Base-by-base conservation (phyloP, 2,329 filamentous ascomycete species). In the Colletotrichum caudatum region DNA sequence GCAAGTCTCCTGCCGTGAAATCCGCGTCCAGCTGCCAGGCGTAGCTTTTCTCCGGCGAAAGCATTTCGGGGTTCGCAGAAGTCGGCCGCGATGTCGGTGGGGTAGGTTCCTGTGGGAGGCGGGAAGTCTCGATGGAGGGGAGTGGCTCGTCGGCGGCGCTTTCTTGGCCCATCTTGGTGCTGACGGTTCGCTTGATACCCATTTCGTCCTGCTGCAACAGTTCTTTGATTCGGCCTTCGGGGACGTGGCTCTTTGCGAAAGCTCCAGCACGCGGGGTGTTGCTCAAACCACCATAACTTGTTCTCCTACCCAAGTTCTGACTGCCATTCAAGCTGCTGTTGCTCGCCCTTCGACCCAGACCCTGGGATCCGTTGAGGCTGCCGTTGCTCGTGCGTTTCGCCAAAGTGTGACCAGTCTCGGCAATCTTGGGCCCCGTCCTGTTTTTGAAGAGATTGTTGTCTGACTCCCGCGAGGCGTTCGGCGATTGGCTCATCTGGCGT, bases 21-120 rank as follows among this genome's bases (percentile, higher is more conserved):
- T 90, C 88, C 6, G 85, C 84, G 44, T 90, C 88, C 8, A 88
- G 78, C 67, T 89, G 81, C 88, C 87, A 90, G 9, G 83, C 85
- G 68, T 84, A 87, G 74, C 84, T 86, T 77, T 86, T 88, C 63
- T 85, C 84, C 0, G 87, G 87, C 0, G 85, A 86, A 7, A 66
- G 64, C 60, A 74, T 66, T 60, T 72, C 57, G 64, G 64, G 44
- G 73, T 74, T 63, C 62, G 74, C 39, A 74, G 75, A 39, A 74
- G 78, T 64, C 64, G 76, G 72, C 48, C 70, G 75, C 23, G 69
- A 71, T 41, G 71, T 68, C n/a, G 74, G 69, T 23, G 73, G 72
- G 3, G 71, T 73, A 7, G 74, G 69, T 14, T 72, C 69, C 18
- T 72, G 68, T 9, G 68, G 60, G 11, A 58, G 51, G 37, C n/a